Percentiles rank a stretch among this genome's conserved stretches.
Evolutionary conservation across 1,284 basidiomycete genomes (phyloP).

Genomic region (Flammula alnicola): DNA sequence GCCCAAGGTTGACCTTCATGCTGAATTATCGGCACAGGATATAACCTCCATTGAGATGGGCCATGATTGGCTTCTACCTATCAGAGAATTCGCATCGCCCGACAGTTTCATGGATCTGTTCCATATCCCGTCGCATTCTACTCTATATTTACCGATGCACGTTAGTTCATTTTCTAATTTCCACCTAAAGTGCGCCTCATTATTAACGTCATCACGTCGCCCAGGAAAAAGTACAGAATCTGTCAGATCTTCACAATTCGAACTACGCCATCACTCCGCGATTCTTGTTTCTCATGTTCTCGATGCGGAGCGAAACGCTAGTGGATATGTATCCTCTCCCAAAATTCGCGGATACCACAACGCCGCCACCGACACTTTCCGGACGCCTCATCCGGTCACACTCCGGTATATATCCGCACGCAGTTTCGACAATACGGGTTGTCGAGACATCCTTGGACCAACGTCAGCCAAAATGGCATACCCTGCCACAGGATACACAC

Average conservation of each 20-base stretch:
- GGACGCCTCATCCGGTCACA: slow-evolving; percentile 20
- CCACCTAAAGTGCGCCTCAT: neutral
- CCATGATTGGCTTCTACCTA: slow-evolving; percentile 25
- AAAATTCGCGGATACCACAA: neutral
- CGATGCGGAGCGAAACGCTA: slow-evolving; percentile 21
- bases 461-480: neutral
- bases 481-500: slow-evolving; percentile 5
- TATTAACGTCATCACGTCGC: neutral
- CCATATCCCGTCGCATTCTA: slow-evolving; percentile 25
- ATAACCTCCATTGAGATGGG: slow-evolving; percentile 21
- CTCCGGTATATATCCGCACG: slow-evolving; percentile 23
- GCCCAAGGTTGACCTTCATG: slow-evolving; percentile 17
- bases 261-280: slow-evolving; percentile 24
- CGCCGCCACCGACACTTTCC: neutral
- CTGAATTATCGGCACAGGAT: slow-evolving; percentile 17
- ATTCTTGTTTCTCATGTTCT: slow-evolving; percentile 21
- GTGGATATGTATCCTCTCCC: slow-evolving; percentile 26
- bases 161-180: slow-evolving; percentile 14
- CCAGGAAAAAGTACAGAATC: slow-evolving; percentile 20
- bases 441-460: slow-evolving; percentile 5
- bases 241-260: slow-evolving; percentile 22
- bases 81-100: slow-evolving; percentile 22
- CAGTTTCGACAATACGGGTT: slow-evolving; percentile 20
- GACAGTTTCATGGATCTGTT: slow-evolving; percentile 25
- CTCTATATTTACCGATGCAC: slow-evolving; percentile 22